Base-by-base conservation (phyloP, 1,284 basidiomycete genomes). In the Malassezia psittaci region DNA sequence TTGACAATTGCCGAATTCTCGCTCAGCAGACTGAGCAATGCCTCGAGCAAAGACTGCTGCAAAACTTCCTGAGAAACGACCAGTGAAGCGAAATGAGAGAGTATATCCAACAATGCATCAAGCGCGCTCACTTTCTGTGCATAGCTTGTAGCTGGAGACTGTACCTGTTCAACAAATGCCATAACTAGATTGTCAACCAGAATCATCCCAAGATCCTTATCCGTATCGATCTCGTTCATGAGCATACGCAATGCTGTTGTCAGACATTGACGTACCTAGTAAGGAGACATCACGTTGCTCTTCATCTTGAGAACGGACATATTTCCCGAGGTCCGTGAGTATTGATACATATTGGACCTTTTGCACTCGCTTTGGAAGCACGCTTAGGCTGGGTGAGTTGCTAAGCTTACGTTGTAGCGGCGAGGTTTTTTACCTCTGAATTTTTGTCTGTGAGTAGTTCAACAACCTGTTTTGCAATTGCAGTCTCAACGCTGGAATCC, bases 381-480 rank as follows among this genome's bases (percentile, higher is more conserved):
- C 84, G 29, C 87, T 88, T 35, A 93, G 79, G 66, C 88, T 90
- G 63, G 33, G 61, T 13, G 54, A 50, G 36, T 24, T 16, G 18
- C 16, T 46, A 43, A n/a, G 18, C 24, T 39, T 66, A 88, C 91
- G 88, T 90, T 78, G 90, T 88, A 13, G 94, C 91, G 2, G 90
- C 89, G 72, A 90, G 86, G 74, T 96, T 96, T 80, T 96, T 96
- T 63, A 98, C 94, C 78, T 98, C 93, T 13, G 88, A 89, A 67
- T 94, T 96, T 77, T 85, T 85, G 77, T 98, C 94, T 69, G 88
- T 85, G 11, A 94, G 84, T 19, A 93, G 81, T 19, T 83, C 79
- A 19, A 96, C 79, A 1, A 94, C 89, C 67, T 86, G 83, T 42
- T 81, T 81, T 43, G 90, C 79, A 33, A 89, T 83, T 67, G 85